Evolutionary conservation across 2,329 filamentous ascomycete species (phyloP).

Genomic region (Albophoma yamanashiensis): DNA sequence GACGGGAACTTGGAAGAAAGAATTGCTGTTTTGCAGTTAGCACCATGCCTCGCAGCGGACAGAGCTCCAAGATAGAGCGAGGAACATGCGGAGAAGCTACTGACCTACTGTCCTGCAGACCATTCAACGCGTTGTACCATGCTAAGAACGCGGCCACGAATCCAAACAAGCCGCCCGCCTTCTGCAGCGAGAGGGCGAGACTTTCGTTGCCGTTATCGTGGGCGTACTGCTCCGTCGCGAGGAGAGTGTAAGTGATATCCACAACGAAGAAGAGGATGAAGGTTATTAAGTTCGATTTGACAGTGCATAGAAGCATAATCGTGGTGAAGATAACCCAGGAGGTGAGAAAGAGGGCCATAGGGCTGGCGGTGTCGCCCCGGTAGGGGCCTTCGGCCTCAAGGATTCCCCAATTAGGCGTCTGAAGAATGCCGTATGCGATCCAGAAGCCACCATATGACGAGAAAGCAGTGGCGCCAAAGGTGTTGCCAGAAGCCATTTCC

Average conservation of each 20-base stretch:
- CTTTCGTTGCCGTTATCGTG: slow-evolving; percentile 36
- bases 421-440: slow-evolving; percentile 63
- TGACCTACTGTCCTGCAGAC: slow-evolving; percentile 63
- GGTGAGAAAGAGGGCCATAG: slow-evolving; percentile 63
- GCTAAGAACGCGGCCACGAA: slow-evolving; percentile 70
- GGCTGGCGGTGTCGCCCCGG: slow-evolving; percentile 34
- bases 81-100: slow-evolving; percentile 11
- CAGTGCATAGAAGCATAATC: slow-evolving; percentile 60
- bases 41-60: neutral
- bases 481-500: slow-evolving; percentile 84
- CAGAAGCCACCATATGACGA: slow-evolving; percentile 81
- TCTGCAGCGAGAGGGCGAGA: slow-evolving; percentile 42
- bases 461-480: slow-evolving; percentile 71
- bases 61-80: neutral
- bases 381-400: slow-evolving; percentile 34
- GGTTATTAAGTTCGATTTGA: slow-evolving; percentile 69
- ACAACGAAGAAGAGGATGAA: slow-evolving; percentile 68
- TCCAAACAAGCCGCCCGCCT: slow-evolving; percentile 71
- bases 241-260: slow-evolving; percentile 64
- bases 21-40: slow-evolving; percentile 49
- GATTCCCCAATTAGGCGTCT: slow-evolving; percentile 58
- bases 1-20: slow-evolving; percentile 86
- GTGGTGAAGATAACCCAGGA: slow-evolving; percentile 83
- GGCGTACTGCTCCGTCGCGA: slow-evolving; percentile 53
- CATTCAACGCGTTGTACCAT: slow-evolving; percentile 80